Evolutionary conservation across 1,139 yeast genomes (phyloP), one percentile per base, ranked within the genome.

Genomic region (Nakaseomyces delphensis): DNA sequence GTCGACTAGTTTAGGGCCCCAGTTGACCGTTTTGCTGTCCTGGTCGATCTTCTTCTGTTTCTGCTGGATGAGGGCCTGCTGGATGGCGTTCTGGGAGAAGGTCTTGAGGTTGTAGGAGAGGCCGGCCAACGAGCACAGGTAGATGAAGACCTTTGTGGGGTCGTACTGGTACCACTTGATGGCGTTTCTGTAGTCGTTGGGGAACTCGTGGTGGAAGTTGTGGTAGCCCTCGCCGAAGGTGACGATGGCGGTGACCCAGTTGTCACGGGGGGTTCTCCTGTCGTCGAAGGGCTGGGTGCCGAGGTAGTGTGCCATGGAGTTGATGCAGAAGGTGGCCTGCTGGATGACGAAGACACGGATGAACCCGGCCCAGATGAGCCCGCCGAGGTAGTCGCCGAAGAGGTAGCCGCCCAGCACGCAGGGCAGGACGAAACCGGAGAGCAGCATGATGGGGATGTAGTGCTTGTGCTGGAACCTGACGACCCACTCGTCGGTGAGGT

Each of bases 201-300:
- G 98, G 77, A 89, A 91, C 72, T 93, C 97, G 70, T 91, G 98
- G 69, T 91, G 98, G 81, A 91, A 91, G 72, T 91, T 91, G 69
- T 91, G 98, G 76, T 91, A 89, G 47, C 98, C 98, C 71, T 91
- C 98, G 63, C 98, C 98, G 57, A 91, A 83, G 10, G 98, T 91
- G 47, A 86, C 95, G 48, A 91, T 68, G 6, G 98, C 98, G 48
- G 98, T 91, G 52, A 91, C 65, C 57, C 81, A 79, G 68, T 91
- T 96, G 68, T 91, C 97, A 67, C 98, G 79, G 52, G 98, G 97
- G 32, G 97, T 85, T 71, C 96, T 82, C 65, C 89, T 81, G 69
- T 91, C 98, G 64, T 91, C 98, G 59, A 91, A 91, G 36, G 98
- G 98, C 70, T 91, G 98, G 52, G 76, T 80, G 63, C 98, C 98